These are phyloP conservation scores for Starmerella stellata DNA, from an alignment of 805 yeast species.

Conservation along the genomic window DNA sequence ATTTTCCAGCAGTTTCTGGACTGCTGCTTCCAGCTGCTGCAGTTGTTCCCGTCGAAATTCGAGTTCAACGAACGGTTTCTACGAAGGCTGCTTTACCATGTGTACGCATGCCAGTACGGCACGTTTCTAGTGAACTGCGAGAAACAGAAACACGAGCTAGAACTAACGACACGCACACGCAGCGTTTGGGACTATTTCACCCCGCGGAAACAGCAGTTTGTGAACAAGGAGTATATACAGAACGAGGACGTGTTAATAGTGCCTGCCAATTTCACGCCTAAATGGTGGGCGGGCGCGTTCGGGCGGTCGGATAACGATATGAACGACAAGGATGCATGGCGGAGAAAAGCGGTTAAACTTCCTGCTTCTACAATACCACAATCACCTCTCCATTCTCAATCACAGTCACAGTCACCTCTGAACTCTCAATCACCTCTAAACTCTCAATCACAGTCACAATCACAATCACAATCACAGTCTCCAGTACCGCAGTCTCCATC, in stretches of 20 bases:
- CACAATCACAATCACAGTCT: no score
- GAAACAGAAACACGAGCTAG: constrained; percentile 33
- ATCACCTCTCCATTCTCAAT: not conserved
- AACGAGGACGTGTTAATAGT: constrained; percentile 14
- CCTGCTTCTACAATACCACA: not conserved
- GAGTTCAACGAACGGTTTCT: constrained; percentile 81
- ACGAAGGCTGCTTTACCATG: constrained; percentile 67
- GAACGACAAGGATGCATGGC: constrained; percentile 27
- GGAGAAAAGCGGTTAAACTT: constrained; percentile 6
- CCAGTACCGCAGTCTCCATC: no score
- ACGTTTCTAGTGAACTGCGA: constrained; percentile 69
- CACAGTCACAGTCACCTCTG: not conserved
- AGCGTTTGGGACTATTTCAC: constrained; percentile 90
- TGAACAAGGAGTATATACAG: constrained; percentile 31
- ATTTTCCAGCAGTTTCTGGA: constrained; percentile 88
- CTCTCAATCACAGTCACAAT: not conserved
- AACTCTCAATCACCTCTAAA: no score
- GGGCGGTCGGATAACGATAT: constrained; percentile 58
- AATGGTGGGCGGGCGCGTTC: constrained; percentile 80
- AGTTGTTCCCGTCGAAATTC: constrained; percentile 54
- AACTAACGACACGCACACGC: constrained; percentile 35
- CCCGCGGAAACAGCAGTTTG: constrained; percentile 54
- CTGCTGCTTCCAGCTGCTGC: constrained; percentile 59
- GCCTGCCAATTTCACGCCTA: constrained; percentile 16
- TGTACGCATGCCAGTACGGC: constrained; percentile 89